A percentile compares a stretch with the other conserved stretches of the same genome.
These are phyloP conservation scores for Barbatosphaeria neglecta DNA, from an alignment of 495 filamentous ascomycete species.

Conservation along the genomic window DNA sequence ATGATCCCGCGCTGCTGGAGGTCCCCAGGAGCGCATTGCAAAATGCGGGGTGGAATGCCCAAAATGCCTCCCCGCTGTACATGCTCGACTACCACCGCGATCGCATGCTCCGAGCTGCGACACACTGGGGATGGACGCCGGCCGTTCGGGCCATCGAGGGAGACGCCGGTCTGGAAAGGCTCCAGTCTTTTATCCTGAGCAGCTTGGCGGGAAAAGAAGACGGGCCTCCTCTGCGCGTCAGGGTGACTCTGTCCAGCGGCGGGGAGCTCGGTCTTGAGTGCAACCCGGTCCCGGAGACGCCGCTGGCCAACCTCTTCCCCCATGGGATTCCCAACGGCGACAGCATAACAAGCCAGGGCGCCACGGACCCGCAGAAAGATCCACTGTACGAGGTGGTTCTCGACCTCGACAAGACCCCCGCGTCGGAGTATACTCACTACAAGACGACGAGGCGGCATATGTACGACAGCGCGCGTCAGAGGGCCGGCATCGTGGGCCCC, in stretches of 20 bases:
- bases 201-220: slow-evolving; percentile 8
- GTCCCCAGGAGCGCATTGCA: slow-evolving; percentile 18
- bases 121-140: slow-evolving; percentile 50
- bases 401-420: slow-evolving; percentile 37
- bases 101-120: slow-evolving; percentile 61
- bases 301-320: slow-evolving; percentile 44
- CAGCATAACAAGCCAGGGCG: background rate
- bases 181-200: slow-evolving; percentile 13
- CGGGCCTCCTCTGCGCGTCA: slow-evolving; percentile 34
- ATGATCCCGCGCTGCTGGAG: slow-evolving; percentile 51
- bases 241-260: slow-evolving; percentile 37
- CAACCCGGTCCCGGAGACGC: slow-evolving; percentile 33
- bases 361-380: slow-evolving; percentile 9
- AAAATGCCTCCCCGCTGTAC: slow-evolving; percentile 57
- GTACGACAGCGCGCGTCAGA: slow-evolving; percentile 52
- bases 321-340: slow-evolving; percentile 19
- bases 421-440: slow-evolving; percentile 57
- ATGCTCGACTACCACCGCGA: slow-evolving; percentile 74
- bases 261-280: slow-evolving; percentile 41
- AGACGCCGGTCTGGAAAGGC: slow-evolving; percentile 22
- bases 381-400: slow-evolving; percentile 40
- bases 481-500: slow-evolving; percentile 41
- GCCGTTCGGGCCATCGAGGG: slow-evolving; percentile 33
- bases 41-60: slow-evolving; percentile 28
- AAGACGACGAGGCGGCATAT: slow-evolving; percentile 60